phyloP scores from a whole-genome alignment of 345 rosid species.

The Gossypium bickii region DNA sequence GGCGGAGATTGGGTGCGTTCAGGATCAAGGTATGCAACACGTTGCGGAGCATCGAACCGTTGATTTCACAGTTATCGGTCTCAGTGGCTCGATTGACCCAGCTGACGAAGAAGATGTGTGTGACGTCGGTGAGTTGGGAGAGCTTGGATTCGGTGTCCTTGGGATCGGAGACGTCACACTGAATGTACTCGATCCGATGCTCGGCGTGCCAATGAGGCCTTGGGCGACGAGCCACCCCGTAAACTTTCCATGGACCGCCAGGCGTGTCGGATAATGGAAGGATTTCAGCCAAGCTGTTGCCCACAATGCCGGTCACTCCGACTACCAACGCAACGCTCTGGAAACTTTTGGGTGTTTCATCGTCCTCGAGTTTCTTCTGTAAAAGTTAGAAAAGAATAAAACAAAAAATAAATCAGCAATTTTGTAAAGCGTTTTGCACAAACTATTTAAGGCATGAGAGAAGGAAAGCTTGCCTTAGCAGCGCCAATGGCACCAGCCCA shows the following conservation, averaged over 20 bases:
- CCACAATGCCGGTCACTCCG: slow-evolving; percentile 87
- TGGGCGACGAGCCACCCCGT: slow-evolving; percentile 83
- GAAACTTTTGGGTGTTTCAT: slow-evolving; percentile 44
- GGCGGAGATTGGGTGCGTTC: slow-evolving; percentile 65
- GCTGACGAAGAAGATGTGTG: slow-evolving; percentile 79
- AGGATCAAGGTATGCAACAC: slow-evolving; percentile 62
- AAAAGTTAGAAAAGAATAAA: background rate
- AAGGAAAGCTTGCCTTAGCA: slow-evolving; percentile 28
- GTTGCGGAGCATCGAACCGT: slow-evolving; percentile 72
- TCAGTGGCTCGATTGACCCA: slow-evolving; percentile 56
- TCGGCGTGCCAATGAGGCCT: slow-evolving; percentile 73
- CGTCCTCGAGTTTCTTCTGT: slow-evolving; percentile 69
- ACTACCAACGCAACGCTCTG: slow-evolving; percentile 73
- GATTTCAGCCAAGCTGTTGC: slow-evolving; percentile 88
- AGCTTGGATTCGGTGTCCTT: slow-evolving; percentile 50
- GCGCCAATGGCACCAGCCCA: slow-evolving; percentile 56
- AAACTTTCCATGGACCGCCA: slow-evolving; percentile 94
- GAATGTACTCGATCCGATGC: slow-evolving; percentile 71
- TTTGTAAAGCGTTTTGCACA: background rate
- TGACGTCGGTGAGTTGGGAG: slow-evolving; percentile 59
- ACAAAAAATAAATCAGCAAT: background rate
- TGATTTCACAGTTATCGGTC: slow-evolving; percentile 52
- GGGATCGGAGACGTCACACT: slow-evolving; percentile 63
- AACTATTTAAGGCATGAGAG: background rate
- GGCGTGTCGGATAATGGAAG: slow-evolving; percentile 86